Conservation (phyloP, 2,329 filamentous ascomycete genomes). For the Colletotrichum endophyticum region DNA sequence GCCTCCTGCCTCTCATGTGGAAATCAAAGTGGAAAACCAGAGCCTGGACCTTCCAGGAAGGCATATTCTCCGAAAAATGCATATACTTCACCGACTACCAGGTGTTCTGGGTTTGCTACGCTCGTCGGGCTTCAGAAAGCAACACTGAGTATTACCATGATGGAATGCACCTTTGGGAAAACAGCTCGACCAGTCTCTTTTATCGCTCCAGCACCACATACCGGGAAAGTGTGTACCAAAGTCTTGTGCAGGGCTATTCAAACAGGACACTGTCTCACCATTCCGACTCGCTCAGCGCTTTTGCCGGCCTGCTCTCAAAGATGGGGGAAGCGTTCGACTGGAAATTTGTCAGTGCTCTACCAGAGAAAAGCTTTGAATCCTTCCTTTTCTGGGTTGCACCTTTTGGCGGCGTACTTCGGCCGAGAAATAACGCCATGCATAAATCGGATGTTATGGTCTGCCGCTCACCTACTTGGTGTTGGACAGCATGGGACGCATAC, state of each 20-base stretch:
- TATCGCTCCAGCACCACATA: not conserved
- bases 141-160: not conserved
- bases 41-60: not conserved
- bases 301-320: not conserved
- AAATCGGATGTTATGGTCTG: not conserved
- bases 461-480: not conserved
- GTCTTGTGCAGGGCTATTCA: not conserved
- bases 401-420: not conserved
- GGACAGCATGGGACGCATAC: not conserved
- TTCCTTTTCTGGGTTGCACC: not conserved
- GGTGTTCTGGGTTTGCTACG: not conserved
- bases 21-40: not conserved
- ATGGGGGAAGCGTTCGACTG: not conserved
- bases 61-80: not conserved
- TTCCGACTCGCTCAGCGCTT: not conserved
- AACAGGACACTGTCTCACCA: not conserved
- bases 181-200: not conserved
- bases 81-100: not conserved
- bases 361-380: not conserved
- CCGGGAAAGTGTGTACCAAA: not conserved
- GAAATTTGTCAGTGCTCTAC: not conserved
- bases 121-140: not conserved
- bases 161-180: not conserved
- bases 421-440: accelerated
- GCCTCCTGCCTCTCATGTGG: not conserved